Conservation (phyloP, 305 asterid genomes). For the Fraxinus platypoda region DNA sequence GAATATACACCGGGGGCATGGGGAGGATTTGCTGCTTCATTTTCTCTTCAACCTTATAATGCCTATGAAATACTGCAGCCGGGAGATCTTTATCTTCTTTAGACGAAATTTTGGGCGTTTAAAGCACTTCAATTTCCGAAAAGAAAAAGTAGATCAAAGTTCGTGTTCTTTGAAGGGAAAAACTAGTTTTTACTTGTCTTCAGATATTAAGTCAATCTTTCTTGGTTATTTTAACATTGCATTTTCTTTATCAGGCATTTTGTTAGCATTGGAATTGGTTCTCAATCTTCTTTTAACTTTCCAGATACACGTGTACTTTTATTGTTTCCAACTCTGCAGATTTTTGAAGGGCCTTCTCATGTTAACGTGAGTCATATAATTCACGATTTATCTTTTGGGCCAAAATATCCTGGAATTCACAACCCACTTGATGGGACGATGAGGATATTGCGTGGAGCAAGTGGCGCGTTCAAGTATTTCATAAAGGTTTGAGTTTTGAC, state of each 20-base stretch:
- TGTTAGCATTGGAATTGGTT: constrained; percentile 11
- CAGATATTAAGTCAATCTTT: background rate
- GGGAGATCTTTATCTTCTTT: background rate
- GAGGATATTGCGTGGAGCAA: constrained; percentile 73
- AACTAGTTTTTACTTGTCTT: background rate
- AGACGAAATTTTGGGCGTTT: background rate
- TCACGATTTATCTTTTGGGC: constrained; percentile 94
- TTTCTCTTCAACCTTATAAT: background rate
- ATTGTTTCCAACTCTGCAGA: constrained; percentile 48
- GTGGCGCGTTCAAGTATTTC: constrained; percentile 97
- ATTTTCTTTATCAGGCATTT: constrained; percentile 3
- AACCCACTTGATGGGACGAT: constrained; percentile 92
- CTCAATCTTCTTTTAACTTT: background rate
- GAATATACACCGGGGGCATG: background rate
- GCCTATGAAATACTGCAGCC: background rate
- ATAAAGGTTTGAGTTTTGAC: constrained; percentile 64
- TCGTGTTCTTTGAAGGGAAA: background rate
- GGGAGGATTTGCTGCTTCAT: background rate
- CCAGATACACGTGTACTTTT: constrained; percentile 6
- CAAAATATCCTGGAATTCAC: constrained; percentile 93
- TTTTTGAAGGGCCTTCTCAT: constrained; percentile 77
- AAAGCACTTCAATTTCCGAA: background rate
- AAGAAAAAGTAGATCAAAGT: background rate
- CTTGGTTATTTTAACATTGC: background rate
- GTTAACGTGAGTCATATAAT: constrained; percentile 93